These are phyloP conservation scores for Oxyria digyna DNA, from an alignment of 148 eudicot genomes.

Conservation along the genomic window DNA sequence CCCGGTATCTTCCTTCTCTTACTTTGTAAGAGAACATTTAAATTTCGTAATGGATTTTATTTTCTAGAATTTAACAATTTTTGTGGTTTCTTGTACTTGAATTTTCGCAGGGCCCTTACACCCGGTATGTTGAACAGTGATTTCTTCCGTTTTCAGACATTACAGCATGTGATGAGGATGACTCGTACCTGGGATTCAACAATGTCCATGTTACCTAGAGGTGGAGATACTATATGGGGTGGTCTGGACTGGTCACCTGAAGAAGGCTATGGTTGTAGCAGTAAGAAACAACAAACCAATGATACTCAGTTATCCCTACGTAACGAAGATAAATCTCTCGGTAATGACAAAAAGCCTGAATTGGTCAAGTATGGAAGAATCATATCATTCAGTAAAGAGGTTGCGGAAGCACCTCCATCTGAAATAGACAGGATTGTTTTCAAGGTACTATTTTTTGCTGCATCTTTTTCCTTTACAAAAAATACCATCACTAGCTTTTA, in stretches of 20 bases:
- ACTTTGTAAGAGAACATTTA: background rate
- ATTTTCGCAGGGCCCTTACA: conserved; percentile 58
- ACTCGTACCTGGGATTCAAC: conserved; percentile 96
- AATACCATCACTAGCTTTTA: background rate
- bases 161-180: conserved; percentile 91
- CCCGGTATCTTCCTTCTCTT: conserved; percentile 36
- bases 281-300: conserved; percentile 33
- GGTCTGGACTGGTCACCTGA: conserved; percentile 95
- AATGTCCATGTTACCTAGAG: conserved; percentile 96
- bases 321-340: conserved; percentile 17
- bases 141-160: conserved; percentile 64
- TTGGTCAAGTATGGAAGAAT: conserved; percentile 61
- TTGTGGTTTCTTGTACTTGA: background rate
- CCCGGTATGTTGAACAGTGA: conserved; percentile 73
- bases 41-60: background rate
- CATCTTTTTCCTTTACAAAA: background rate
- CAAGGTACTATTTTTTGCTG: conserved; percentile 33
- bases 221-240: conserved; percentile 96
- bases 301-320: conserved; percentile 17
- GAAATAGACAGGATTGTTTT: conserved; percentile 68
- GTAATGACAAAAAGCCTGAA: conserved; percentile 25
- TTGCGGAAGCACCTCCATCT: conserved; percentile 40
- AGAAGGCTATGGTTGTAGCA: conserved; percentile 43
- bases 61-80: background rate
- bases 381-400: conserved; percentile 76